Evolutionary conservation across 1,284 basidiomycete genomes (phyloP).

Genomic region (Cerrena zonata): DNA sequence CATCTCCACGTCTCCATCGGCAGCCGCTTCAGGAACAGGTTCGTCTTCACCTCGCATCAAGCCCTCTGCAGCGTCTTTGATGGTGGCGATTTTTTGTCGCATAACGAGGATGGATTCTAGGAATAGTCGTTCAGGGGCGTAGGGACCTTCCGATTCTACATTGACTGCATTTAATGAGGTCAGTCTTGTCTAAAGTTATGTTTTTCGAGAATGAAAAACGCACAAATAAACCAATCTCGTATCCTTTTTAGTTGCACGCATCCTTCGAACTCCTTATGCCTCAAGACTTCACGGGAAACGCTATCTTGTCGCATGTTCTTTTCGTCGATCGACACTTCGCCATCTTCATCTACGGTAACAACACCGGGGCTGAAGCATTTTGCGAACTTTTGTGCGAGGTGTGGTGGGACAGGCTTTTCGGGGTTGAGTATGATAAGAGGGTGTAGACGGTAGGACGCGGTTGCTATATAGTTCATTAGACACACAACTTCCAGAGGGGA

Average conservation of each 20-base stretch:
- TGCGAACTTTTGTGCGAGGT: slow-evolving; percentile 71
- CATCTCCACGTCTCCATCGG: slow-evolving; percentile 39
- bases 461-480: slow-evolving; percentile 47
- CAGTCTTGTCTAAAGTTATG: neutral
- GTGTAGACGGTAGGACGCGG: slow-evolving; percentile 89
- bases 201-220: slow-evolving; percentile 23
- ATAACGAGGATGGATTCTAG: slow-evolving; percentile 81
- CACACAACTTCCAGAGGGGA: slow-evolving; percentile 2
- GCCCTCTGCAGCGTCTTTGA: slow-evolving; percentile 55
- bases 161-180: slow-evolving; percentile 50
- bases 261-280: slow-evolving; percentile 87
- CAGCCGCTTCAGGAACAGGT: slow-evolving; percentile 12
- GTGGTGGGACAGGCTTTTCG: slow-evolving; percentile 62
- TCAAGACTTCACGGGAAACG: slow-evolving; percentile 87
- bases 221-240: slow-evolving; percentile 92
- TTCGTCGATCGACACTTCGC: slow-evolving; percentile 49
- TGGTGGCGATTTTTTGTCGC: slow-evolving; percentile 68
- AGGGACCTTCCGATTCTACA: slow-evolving; percentile 86
- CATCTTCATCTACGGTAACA: slow-evolving; percentile 55
- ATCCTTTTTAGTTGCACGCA: slow-evolving; percentile 82
- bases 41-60: slow-evolving; percentile 35
- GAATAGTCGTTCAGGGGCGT: slow-evolving; percentile 79
- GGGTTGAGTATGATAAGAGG: slow-evolving; percentile 77
- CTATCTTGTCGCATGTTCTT: slow-evolving; percentile 78
- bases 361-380: slow-evolving; percentile 89